phyloP scores from a whole-genome alignment of 495 filamentous ascomycete genomes.

The Darksidea phi region DNA sequence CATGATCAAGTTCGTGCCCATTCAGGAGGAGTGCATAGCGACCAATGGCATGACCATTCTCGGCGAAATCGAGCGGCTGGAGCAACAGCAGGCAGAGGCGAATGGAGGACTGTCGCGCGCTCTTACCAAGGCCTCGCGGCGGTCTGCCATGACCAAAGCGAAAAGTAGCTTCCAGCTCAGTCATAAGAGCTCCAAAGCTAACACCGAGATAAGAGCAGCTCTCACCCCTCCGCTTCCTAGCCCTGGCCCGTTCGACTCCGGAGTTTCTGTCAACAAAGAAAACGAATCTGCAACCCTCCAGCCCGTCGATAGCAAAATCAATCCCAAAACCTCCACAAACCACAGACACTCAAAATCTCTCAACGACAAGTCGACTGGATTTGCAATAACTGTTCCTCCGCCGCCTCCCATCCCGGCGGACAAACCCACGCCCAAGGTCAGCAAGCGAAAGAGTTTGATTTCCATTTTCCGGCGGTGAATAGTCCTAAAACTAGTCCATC shows the following conservation, averaged over 20 bases:
- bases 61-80: conserved; percentile 64
- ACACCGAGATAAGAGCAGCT: background rate
- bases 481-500: background rate
- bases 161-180: conserved; percentile 32
- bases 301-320: background rate
- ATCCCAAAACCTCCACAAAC: conserved; percentile 1
- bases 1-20: conserved; percentile 66
- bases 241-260: conserved; percentile 31
- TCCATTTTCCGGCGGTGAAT: conserved; percentile 31
- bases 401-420: conserved; percentile 31
- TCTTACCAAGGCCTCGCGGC: conserved; percentile 28
- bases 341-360: conserved; percentile 1
- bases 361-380: conserved; percentile 3
- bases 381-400: conserved; percentile 3
- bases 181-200: conserved; percentile 17
- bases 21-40: conserved; percentile 68
- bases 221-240: conserved; percentile 26
- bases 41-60: conserved; percentile 66
- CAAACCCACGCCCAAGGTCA: conserved; percentile 18
- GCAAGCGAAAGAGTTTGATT: conserved; percentile 37
- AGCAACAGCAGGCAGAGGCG: conserved; percentile 46
- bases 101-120: conserved; percentile 35
- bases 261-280: conserved; percentile 14
- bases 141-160: conserved; percentile 22
- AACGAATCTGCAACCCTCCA: conserved; percentile 5